Base-by-base conservation (phyloP, 1,284 basidiomycete species). In the Meripilus lineatus region DNA sequence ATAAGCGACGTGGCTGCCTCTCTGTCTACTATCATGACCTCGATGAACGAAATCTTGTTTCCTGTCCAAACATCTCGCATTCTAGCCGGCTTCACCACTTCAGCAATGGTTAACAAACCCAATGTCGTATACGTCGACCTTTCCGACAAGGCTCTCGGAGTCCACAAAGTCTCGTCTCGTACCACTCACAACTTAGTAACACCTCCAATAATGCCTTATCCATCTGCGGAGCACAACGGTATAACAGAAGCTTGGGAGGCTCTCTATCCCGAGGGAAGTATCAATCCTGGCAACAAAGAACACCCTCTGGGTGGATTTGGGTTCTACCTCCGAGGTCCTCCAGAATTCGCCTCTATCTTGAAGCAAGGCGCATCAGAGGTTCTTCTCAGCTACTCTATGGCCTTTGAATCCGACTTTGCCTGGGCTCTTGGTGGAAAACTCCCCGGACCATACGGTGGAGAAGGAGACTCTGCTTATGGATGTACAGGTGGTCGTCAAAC, bases 361-460 rank as follows among this genome's bases (percentile, higher is more conserved):
- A 54, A 56, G 24, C 49, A 62, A 14, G 61, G 55, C 0, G 65
- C 22, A 4, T 62, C 53, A 13, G 77, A 84, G 47, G 74, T 71
- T 1, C 45, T 79, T 0, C 62, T 81, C 54, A 72, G 74, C 46
- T 83, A 83, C 53, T 69, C 75, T 2, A 68, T 84, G 52, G 73
- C 79, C 67, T 71, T 84, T 30, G 63, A 79, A 49, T 55, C 66
- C 0, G 76, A 65, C 0, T 84, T 77, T 69, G 70, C 74, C 30
- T 84, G 75, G 71, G 67, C 64, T 10, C 78, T 77, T 52, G 81
- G 81, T 20, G 81, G 81, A 6, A 84, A 84, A 54, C 61, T 83
- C 2, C 81, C 81, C 26, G 81, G 81, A 37, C 32, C 21, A 81
- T 77, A 73, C 49, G 79, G 79, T 3, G 79, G 79, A 0, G 59